Conservation (phyloP, 2,329 filamentous ascomycete genomes). For the Aspergillus quadrilineatus region DNA sequence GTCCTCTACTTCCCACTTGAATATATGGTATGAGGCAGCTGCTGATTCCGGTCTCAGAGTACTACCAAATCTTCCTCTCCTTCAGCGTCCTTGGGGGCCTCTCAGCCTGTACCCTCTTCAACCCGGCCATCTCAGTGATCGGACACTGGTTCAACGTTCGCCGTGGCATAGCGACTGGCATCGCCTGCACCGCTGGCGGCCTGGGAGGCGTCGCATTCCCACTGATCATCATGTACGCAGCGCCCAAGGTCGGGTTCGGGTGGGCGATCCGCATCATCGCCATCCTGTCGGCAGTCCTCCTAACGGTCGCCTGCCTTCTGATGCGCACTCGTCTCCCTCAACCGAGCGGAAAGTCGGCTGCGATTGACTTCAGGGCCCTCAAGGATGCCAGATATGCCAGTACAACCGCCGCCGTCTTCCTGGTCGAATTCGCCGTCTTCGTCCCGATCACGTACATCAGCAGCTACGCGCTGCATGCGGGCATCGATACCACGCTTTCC, state of each 20-base stretch:
- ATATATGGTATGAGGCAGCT: neutral
- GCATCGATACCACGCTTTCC: slow-evolving; percentile 25
- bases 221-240: slow-evolving; percentile 30
- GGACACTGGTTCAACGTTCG: slow-evolving; percentile 37
- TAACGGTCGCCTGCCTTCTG: slow-evolving; percentile 21
- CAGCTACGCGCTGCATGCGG: slow-evolving; percentile 30
- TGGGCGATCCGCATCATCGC: slow-evolving; percentile 35
- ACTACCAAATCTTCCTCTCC: slow-evolving; percentile 39
- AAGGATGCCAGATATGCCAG: slow-evolving; percentile 24
- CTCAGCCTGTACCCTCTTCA: slow-evolving; percentile 33
- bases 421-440: slow-evolving; percentile 38
- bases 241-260: slow-evolving; percentile 31
- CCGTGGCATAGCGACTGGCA: slow-evolving; percentile 34
- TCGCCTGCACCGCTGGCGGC: slow-evolving; percentile 36
- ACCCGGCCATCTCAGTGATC: slow-evolving; percentile 30
- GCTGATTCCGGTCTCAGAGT: slow-evolving; percentile 27
- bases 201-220: slow-evolving; percentile 39
- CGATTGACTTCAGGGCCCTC: slow-evolving; percentile 25
- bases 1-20: neutral
- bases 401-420: slow-evolving; percentile 32
- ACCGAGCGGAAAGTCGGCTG: slow-evolving; percentile 17
- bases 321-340: slow-evolving; percentile 26
- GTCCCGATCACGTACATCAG: slow-evolving; percentile 38
- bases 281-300: slow-evolving; percentile 23
- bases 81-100: slow-evolving; percentile 37